Evolutionary conservation across 2,329 filamentous ascomycete species (phyloP).

Genomic region (Drechslera avenae): DNA sequence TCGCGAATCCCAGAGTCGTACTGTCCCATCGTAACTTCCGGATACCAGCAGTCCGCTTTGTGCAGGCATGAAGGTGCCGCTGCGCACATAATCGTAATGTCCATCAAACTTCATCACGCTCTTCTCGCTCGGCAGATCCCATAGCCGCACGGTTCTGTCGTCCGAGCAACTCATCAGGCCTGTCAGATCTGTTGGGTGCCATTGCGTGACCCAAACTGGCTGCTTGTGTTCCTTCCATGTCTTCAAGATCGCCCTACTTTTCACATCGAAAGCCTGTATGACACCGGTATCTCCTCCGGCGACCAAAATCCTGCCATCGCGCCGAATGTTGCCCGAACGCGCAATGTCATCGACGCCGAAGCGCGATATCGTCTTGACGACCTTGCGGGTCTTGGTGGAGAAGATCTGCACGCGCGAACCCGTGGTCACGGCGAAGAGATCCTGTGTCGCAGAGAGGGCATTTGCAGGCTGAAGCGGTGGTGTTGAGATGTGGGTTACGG

Average conservation of each 20-base stretch:
- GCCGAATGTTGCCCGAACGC: conserved; percentile 84
- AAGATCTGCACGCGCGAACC: conserved; percentile 92
- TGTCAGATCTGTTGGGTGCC: conserved; percentile 87
- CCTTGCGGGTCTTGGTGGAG: conserved; percentile 87
- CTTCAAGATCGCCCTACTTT: conserved; percentile 86
- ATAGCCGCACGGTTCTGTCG: conserved; percentile 88
- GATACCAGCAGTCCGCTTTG: conserved; percentile 76
- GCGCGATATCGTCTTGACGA: conserved; percentile 90
- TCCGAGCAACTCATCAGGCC: conserved; percentile 87
- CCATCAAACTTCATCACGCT: conserved; percentile 80
- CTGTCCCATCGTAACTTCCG: conserved; percentile 93
- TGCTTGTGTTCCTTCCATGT: conserved; percentile 96
- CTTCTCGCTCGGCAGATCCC: conserved; percentile 85
- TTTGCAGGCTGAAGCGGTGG: conserved; percentile 54
- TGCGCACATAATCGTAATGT: conserved; percentile 90
- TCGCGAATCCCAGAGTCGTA: conserved; percentile 90
- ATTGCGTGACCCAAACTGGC: conserved; percentile 89
- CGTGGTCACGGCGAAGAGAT: conserved; percentile 91
- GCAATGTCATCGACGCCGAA: conserved; percentile 82
- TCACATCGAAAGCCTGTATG: conserved; percentile 94
- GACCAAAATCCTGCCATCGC: conserved; percentile 85
- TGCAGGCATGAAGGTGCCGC: conserved; percentile 81
- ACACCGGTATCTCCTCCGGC: conserved; percentile 90
- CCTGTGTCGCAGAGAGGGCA: conserved; percentile 51
- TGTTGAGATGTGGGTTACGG: conserved; percentile 87